Conservation (phyloP, 2,329 filamentous ascomycete genomes). For the Xylariaceae sp. region DNA sequence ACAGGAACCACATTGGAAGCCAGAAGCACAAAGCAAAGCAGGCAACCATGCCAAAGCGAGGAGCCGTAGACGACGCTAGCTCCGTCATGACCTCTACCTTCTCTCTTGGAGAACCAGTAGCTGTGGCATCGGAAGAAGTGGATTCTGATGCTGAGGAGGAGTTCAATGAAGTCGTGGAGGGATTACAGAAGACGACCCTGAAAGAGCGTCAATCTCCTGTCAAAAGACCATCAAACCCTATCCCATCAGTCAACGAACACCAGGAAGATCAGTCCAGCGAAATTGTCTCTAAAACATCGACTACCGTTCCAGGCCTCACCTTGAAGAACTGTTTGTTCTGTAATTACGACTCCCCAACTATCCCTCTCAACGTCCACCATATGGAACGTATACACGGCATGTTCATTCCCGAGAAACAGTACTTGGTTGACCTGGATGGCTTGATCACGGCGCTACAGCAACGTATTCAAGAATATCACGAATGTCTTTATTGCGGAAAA, state of each 20-base stretch:
- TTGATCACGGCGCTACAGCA: constrained; percentile 71
- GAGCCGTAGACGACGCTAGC: constrained; percentile 56
- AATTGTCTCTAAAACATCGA: constrained; percentile 40
- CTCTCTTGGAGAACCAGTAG: constrained; percentile 75
- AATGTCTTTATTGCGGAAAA: constrained; percentile 87
- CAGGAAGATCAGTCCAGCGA: constrained; percentile 39
- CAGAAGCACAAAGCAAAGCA: constrained; percentile 78
- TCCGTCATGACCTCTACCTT: constrained; percentile 90
- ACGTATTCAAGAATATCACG: constrained; percentile 72
- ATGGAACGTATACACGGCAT: constrained; percentile 93
- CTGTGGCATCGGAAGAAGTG: constrained; percentile 41
- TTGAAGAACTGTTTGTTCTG: constrained; percentile 76
- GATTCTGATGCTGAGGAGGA: constrained; percentile 68
- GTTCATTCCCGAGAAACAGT: constrained; percentile 88
- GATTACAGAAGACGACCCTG: constrained; percentile 60
- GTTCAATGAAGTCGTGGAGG: constrained; percentile 70
- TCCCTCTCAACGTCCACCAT: constrained; percentile 72
- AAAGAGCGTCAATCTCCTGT: constrained; percentile 41
- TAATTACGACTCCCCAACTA: constrained; percentile 72
- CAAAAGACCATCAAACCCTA: constrained; percentile 50
- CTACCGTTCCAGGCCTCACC: constrained; percentile 38
- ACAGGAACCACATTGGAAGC: constrained; percentile 84
- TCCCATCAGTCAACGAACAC: constrained; percentile 37
- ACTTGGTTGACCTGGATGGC: constrained; percentile 75
- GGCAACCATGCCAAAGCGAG: constrained; percentile 39